Evolutionary conservation across 495 filamentous ascomycete species (phyloP), one percentile per base, ranked within the genome.

Genomic region (Penicillium subrubescens): DNA sequence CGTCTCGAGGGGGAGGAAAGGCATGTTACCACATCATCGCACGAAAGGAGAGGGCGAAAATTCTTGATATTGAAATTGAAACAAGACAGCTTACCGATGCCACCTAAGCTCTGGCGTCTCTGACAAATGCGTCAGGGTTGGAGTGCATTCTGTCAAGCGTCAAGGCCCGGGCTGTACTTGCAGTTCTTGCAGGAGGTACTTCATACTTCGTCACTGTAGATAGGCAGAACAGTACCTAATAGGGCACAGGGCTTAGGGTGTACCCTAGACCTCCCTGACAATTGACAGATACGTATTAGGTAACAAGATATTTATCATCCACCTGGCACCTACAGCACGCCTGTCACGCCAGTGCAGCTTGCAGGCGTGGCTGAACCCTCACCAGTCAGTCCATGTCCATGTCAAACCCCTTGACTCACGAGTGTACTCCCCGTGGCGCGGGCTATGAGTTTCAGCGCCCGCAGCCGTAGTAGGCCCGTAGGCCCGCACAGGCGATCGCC

Each of bases 211-310:
- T 1, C 25, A 27, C 39, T 44, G 8, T 19, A 21, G 8, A 44
- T 44, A 21, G 43, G 19, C 19, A 21, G 19, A 44, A 27, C 25
- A 27, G 25, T 27, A 27, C 25, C 25, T 19, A 44, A 3, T 48
- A 48, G 44, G 44, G 44, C 44, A 48, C 44, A 48, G 44, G 44
- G 44, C 44, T 48, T 48, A 48, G 44, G 44, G 44, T 48, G 44
- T 48, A 48, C 44, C 44, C 44, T 48, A 48, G 19, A n/a, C 5
- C 6, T 10, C 17, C 43, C 43, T 21, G n/a, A 23, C 43, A 21
- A 48, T 21, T 48, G 19, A 48, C 44, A 48, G 44, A 12, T 48
- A 25, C 6, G 7, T 8, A 25, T 48, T 48, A 48, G 21, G 44
- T 23, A 48, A 48, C 44, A 27, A 27, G 44, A 48, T 48, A 25